phyloP scores from a whole-genome alignment of 164 flowering plant species.

The Stephania japonica region DNA sequence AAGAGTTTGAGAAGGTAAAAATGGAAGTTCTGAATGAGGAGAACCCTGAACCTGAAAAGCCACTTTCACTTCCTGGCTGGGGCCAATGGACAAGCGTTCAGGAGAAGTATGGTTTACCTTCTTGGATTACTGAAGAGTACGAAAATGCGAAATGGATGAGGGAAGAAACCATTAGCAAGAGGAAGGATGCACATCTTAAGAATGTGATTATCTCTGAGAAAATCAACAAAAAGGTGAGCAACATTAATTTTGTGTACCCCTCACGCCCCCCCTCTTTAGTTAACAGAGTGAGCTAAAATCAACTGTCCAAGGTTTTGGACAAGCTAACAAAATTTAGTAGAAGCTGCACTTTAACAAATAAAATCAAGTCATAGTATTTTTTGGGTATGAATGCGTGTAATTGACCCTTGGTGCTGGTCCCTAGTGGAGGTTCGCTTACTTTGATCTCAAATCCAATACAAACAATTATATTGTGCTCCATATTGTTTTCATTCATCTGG shows the following conservation, averaged over 20 bases:
- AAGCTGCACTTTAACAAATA: no score
- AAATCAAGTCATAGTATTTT: no score
- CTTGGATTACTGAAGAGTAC: conserved; percentile 77
- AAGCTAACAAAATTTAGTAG: no score
- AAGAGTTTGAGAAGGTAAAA: conserved; percentile 73
- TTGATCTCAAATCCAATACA: background rate
- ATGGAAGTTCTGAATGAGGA: conserved; percentile 65
- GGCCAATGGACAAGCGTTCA: conserved; percentile 87
- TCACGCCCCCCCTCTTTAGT: background rate
- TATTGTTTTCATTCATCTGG: no score
- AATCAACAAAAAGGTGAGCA: conserved; percentile 68
- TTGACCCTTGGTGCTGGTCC: background rate
- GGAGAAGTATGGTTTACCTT: conserved; percentile 69
- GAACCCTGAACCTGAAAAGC: conserved; percentile 86
- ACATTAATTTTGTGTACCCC: background rate
- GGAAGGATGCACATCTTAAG: conserved; percentile 79
- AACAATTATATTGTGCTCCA: no score
- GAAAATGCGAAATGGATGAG: conserved; percentile 64
- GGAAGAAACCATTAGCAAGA: conserved; percentile 57
- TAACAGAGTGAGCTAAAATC: no score
- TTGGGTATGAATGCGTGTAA: no score
- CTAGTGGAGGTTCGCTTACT: background rate
- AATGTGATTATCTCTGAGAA: conserved; percentile 85
- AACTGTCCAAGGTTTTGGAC: no score
- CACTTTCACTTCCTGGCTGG: conserved; percentile 88